Base-by-base conservation (phyloP, 257 asterid genomes). In the Przewalskia tangutica region DNA sequence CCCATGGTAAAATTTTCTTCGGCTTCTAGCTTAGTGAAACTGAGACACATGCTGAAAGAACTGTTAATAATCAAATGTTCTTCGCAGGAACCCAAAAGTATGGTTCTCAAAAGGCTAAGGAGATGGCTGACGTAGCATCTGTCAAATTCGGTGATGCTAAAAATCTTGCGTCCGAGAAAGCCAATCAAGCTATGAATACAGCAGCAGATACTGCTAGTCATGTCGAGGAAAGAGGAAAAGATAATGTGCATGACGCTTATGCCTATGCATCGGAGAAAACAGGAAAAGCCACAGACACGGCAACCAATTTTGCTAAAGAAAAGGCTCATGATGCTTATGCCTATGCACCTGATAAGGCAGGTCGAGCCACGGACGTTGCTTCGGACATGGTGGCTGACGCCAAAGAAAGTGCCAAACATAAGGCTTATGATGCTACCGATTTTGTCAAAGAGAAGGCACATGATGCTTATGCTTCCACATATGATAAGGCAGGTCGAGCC, bases 21-120 rank as follows among this genome's bases (percentile, higher is more conserved):
- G 4, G 0, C 6, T 18, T 18, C 56, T 44, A 42, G 16, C n/a
- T 12, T 18, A n/a, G n/a, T n/a, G 36, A 32, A 71, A 27, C 79
- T 34, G 13, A 23, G 60, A 27, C 4, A 23, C 14, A 6, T 4
- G 1, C 13, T 7, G 44, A 48, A 73, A 12, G 60, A 73, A 48
- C 50, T 48, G 6, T 23, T 50, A 73, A 50, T 73, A 73, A 7
- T 73, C 44, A 50, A 14, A 12, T 73, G 10, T 20, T 46, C 0
- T 7, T 54, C 81, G 77, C 89, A 91, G 97, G 85, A 84, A 85
- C 93, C 2, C 86, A 92, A 36, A 88, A 70, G 73, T 85, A 82
- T 60, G 91, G 92, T 51, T 88, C 92, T 48, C 85, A 86, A 32
- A 88, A 87, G 87, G 94, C 83, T 6, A 82, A 63, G 34, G 86